These are phyloP conservation scores for Coemansia pectinata DNA, from an alignment of 192 early-diverging fungal genomes.

Conservation along the genomic window DNA sequence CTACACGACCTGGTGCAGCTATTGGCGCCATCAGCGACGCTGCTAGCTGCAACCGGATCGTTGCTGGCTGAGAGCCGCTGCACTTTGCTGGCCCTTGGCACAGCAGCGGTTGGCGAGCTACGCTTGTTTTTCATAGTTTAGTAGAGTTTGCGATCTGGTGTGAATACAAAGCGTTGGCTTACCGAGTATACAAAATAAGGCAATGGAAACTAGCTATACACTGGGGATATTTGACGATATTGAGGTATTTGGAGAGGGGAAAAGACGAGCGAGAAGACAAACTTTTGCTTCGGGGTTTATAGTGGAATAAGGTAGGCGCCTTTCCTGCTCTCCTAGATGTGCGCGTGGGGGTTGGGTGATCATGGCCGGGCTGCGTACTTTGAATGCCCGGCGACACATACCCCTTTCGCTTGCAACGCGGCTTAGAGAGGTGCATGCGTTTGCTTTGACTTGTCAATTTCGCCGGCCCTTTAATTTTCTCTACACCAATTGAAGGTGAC, in stretches of 20 bases:
- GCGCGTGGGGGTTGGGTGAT: neutral
- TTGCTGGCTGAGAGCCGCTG: no score
- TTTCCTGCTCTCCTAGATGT: neutral
- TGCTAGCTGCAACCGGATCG: no score
- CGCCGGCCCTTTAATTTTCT: neutral
- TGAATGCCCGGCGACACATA: neutral
- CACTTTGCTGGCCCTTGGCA: no score
- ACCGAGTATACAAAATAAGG: neutral
- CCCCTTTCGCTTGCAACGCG: neutral
- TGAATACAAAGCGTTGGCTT: no score
- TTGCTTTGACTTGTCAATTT: neutral
- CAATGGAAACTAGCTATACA: neutral
- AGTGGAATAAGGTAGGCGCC: neutral
- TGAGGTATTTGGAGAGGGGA: neutral
- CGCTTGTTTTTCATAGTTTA: no score
- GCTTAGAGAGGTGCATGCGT: neutral
- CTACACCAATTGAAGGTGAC: neutral
- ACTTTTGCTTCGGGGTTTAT: neutral
- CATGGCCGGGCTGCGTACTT: neutral
- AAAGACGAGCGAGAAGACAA: neutral
- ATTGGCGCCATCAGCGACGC: no score
- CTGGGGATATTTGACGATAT: neutral
- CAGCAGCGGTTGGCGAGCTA: no score
- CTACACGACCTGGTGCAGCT: no score
- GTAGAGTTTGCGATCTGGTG: no score